phyloP scores from a whole-genome alignment of 257 asterid species.

The Primulina eburnea region DNA sequence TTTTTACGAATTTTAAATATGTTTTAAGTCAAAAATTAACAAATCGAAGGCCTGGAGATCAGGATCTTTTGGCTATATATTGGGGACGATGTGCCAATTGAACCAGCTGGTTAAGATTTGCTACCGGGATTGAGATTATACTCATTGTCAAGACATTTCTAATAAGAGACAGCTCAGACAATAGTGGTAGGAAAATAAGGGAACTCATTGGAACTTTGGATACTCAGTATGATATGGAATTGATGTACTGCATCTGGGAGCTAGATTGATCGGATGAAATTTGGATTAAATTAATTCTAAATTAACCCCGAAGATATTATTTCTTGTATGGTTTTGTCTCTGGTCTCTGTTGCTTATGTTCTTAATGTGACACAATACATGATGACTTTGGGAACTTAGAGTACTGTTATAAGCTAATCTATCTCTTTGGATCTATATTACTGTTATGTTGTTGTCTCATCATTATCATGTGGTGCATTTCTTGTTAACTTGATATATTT shows the following conservation, averaged over 20 bases:
- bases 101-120: slow-evolving; percentile 1
- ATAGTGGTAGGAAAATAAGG: slow-evolving; percentile 15
- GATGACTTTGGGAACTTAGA: no score
- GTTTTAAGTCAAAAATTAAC: neutral
- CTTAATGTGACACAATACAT: no score
- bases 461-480: neutral
- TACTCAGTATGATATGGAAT: neutral
- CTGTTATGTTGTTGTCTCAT: neutral
- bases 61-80: slow-evolving; percentile 5
- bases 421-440: neutral
- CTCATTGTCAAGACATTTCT: neutral
- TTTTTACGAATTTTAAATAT: neutral
- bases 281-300: no score
- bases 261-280: no score
- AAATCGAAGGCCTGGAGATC: neutral
- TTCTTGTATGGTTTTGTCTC: no score
- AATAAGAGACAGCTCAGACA: neutral
- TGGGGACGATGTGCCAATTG: slow-evolving; percentile 6
- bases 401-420: neutral
- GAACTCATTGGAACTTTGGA: slow-evolving; percentile 7
- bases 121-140: slow-evolving; percentile 14
- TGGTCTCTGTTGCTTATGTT: no score
- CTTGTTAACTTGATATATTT: neutral
- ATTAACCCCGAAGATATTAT: no score
- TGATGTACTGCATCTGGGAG: no score